A percentile compares a stretch with the other conserved stretches of the same genome.
These are phyloP conservation scores for Pogostemon cablin DNA, from an alignment of 257 asterid species.

Conservation along the genomic window DNA sequence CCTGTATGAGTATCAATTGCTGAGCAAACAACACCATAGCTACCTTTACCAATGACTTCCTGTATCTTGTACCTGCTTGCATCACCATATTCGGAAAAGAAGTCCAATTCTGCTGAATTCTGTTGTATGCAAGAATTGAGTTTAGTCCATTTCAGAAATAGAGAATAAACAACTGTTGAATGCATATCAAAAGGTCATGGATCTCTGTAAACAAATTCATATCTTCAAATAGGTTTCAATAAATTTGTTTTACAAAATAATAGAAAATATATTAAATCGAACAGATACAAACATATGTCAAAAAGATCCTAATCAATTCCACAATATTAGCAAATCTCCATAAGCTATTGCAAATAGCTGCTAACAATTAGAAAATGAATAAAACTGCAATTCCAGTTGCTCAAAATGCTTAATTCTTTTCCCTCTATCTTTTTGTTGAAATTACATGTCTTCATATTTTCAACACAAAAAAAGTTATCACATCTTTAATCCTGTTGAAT, in stretches of 20 bases:
- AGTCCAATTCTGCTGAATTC: conserved; percentile 75
- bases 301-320: conserved; percentile 19
- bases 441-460: background rate
- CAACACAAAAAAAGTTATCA: background rate
- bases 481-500: background rate
- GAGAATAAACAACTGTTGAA: conserved; percentile 19
- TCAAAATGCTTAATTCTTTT: conserved; percentile 11
- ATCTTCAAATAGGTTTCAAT: background rate
- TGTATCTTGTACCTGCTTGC: conserved; percentile 77
- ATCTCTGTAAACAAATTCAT: background rate
- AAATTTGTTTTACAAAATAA: background rate
- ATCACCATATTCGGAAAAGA: conserved; percentile 91
- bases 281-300: background rate
- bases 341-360: conserved; percentile 12
- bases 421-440: background rate
- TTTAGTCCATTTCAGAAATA: conserved; percentile 24
- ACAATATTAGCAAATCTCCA: background rate
- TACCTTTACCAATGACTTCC: conserved; percentile 91
- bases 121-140: conserved; percentile 36
- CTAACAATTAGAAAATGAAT: conserved; percentile 2
- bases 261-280: background rate
- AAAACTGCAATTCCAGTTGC: conserved; percentile 14
- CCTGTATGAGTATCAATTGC: conserved; percentile 81
- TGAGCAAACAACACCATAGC: conserved; percentile 96
- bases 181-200: background rate